Evolutionary conservation across 495 filamentous ascomycete genomes (phyloP).

Genomic region (Aspergillus conjunctus): DNA sequence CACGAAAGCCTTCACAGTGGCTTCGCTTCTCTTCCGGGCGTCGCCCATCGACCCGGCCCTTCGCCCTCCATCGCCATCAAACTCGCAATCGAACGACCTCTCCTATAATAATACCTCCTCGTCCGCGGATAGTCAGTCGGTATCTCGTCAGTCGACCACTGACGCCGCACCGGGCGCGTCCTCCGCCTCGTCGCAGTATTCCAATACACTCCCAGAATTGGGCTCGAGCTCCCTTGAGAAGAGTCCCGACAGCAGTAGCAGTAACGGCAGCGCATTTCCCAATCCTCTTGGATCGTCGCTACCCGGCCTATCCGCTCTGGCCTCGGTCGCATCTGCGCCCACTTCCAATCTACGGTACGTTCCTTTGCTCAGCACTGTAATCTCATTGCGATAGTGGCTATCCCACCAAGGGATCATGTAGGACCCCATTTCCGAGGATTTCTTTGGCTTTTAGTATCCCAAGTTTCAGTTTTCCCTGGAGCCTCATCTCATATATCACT

Average conservation of each 20-base stretch:
- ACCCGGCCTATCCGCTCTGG: conserved; percentile 63
- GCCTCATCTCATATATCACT: conserved; percentile 13
- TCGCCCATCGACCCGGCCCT: conserved; percentile 60
- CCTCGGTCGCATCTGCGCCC: conserved; percentile 60
- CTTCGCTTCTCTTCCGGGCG: conserved; percentile 55
- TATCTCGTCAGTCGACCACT: conserved; percentile 26
- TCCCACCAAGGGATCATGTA: neutral
- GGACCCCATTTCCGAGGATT: neutral
- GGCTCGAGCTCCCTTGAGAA: conserved; percentile 32
- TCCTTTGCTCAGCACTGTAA: neutral
- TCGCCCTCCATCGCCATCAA: conserved; percentile 47
- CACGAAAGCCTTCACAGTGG: conserved; percentile 49
- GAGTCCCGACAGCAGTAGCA: conserved; percentile 29
- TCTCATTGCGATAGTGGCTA: conserved; percentile 7
- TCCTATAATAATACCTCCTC: conserved; percentile 33
- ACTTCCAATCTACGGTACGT: conserved; percentile 71
- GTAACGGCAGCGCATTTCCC: conserved; percentile 29
- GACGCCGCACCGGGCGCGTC: conserved; percentile 35
- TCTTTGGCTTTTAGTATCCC: neutral
- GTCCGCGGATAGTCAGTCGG: conserved; percentile 26
- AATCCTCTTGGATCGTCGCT: conserved; percentile 48
- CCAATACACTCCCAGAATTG: conserved; percentile 40
- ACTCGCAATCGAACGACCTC: conserved; percentile 42
- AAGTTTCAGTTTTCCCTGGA: neutral
- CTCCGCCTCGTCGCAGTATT: conserved; percentile 42